These are phyloP conservation scores for Magnolia sinica DNA, from an alignment of 164 flowering plant genomes.

Conservation along the genomic window DNA sequence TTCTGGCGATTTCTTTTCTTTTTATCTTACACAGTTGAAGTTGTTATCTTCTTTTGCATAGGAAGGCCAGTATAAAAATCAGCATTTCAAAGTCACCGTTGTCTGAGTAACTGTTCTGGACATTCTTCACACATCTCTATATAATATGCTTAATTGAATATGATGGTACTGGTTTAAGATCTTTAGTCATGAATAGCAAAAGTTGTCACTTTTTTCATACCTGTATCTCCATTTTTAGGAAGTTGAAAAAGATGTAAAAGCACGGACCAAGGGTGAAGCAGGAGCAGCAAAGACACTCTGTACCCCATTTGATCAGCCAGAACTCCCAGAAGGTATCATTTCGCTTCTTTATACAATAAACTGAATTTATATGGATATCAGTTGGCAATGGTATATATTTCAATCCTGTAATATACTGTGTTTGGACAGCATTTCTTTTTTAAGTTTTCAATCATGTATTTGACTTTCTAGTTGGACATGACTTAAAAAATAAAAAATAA, in stretches of 20 bases:
- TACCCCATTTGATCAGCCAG: conserved; percentile 85
- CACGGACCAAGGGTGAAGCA: conserved; percentile 76
- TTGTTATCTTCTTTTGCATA: background rate
- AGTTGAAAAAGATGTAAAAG: conserved; percentile 84
- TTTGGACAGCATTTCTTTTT: too few relatives aligned
- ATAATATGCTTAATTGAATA: background rate
- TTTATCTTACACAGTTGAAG: background rate
- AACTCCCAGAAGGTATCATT: conserved; percentile 69
- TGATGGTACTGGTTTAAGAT: background rate
- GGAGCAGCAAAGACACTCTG: conserved; percentile 91
- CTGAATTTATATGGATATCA: background rate
- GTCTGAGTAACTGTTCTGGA: background rate
- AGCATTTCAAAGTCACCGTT: background rate
- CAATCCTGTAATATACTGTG: too few relatives aligned
- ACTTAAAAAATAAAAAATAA: too few relatives aligned
- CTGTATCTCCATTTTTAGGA: conserved; percentile 38
- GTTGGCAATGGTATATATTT: background rate
- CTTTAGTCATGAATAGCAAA: background rate
- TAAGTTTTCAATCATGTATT: too few relatives aligned
- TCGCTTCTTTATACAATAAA: background rate
- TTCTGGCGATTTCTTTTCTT: background rate
- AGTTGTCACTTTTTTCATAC: background rate
- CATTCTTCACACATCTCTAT: background rate
- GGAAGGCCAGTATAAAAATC: background rate
- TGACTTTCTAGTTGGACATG: too few relatives aligned